These are phyloP conservation scores for Coprinopsis sp. DNA, from an alignment of 768 basidiomycete species.

Conservation along the genomic window DNA sequence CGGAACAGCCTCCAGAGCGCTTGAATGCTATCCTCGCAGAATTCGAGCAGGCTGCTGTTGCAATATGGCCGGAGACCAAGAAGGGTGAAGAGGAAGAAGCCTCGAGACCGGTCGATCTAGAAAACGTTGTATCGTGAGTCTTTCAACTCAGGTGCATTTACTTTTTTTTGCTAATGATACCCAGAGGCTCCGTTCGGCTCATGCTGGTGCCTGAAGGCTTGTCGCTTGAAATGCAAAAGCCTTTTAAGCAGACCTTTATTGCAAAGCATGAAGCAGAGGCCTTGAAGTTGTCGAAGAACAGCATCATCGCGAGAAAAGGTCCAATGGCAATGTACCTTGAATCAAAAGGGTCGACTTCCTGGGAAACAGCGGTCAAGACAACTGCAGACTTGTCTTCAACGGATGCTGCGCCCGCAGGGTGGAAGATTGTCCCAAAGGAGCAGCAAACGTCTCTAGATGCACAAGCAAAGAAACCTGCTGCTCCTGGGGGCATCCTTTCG, in stretches of 20 bases:
- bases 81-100: not conserved
- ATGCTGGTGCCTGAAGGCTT: constrained; percentile 49
- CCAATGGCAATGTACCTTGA: constrained; percentile 67
- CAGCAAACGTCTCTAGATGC: constrained; percentile 25
- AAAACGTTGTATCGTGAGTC: constrained; percentile 49
- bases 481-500: constrained; percentile 64
- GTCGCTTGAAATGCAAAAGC: constrained; percentile 42
- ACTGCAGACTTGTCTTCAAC: constrained; percentile 45
- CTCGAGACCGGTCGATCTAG: constrained; percentile 32
- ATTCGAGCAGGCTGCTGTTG: constrained; percentile 46
- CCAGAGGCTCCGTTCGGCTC: constrained; percentile 36
- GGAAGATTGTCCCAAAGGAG: constrained; percentile 64
- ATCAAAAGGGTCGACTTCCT: constrained; percentile 69
- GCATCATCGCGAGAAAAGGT: constrained; percentile 48
- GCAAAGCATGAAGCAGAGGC: constrained; percentile 57
- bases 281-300: constrained; percentile 60
- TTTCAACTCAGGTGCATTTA: not conserved
- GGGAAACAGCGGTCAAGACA: constrained; percentile 66
- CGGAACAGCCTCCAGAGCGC: constrained; percentile 61
- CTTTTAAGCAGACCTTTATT: constrained; percentile 52
- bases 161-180: not conserved
- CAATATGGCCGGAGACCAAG: constrained; percentile 45
- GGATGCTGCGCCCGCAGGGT: constrained; percentile 61
- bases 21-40: constrained; percentile 51
- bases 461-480: constrained; percentile 45